Evolutionary conservation across 23 red algal species (phyloP), one percentile per base, ranked within the genome.

Genomic region (Chondrus crispus): DNA sequence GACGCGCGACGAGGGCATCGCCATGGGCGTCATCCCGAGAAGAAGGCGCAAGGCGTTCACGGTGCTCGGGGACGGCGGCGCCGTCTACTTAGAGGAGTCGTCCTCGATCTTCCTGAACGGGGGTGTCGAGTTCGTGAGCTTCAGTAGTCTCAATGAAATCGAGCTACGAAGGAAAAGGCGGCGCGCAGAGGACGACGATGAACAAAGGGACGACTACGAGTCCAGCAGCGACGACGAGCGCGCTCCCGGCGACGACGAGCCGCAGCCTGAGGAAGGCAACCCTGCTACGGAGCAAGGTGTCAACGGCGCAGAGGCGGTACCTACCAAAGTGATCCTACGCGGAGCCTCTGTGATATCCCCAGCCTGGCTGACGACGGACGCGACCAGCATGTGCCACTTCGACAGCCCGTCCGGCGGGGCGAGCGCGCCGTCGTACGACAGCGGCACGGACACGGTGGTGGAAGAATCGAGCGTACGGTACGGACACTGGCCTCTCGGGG

Each of bases 1-100:
- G 58, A 85, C 68, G 41, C 13, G 57, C 8, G 49, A 64, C 62
- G 93, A 95, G 62, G 93, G 19, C 14, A 46, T 60, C 24, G 89
- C 51, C 43, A 1, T 24, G 47, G 77, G 75, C 12, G 40, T 84
- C 37, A 57, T 64, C 40, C 89, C 89, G 85, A 40, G 52, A 5
- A 48, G 85, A 52, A 39, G 60, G 68, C 46, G 57, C 8, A 48
- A 30, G 33, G 85, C 85, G n/a, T 89, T 89, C 36, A 45, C 68
- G 52, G 35, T 66, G 30, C 49, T 43, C 29, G 71, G 71, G n/a
- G 51, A 50, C 12, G 43, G 68, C 19, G 71, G 22, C 57, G 57
- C 82, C 16, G 55, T 70, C 8, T n/a, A n/a, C n/a, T n/a, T n/a
- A n/a, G n/a, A n/a, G n/a, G 14, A 62, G 38, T 44, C 55, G 60